Evolutionary conservation across 352 stramenopile genomes (phyloP).

Genomic region (Phytophthora pini): DNA sequence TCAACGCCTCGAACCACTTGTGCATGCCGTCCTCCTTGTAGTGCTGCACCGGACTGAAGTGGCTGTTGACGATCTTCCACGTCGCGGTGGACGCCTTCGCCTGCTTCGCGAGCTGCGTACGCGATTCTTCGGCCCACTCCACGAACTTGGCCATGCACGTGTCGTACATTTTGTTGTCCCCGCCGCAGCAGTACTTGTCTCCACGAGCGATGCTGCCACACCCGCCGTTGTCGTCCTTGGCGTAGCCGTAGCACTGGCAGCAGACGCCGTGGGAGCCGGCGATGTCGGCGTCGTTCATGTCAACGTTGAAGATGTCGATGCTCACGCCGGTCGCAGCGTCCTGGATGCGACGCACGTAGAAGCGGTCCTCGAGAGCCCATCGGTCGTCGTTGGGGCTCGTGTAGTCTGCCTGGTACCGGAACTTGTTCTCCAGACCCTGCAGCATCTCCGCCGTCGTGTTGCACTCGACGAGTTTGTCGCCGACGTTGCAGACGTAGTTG

Average conservation of each 20-base stretch:
- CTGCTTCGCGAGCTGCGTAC: slow-evolving; percentile 2
- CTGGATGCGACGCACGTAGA: slow-evolving; percentile 20
- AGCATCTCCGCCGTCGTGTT: slow-evolving; percentile 15
- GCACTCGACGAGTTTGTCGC: slow-evolving; percentile 8
- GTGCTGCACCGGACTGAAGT: slow-evolving; percentile 9
- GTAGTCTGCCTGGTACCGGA: slow-evolving; percentile 13
- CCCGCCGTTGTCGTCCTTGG: background rate
- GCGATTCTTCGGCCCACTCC: slow-evolving; percentile 12
- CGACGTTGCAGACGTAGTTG: slow-evolving; percentile 17
- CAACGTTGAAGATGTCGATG: slow-evolving; percentile 72
- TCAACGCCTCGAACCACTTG: slow-evolving; percentile 25
- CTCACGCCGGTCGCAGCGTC: slow-evolving; percentile 36
- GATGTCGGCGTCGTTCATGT: slow-evolving; percentile 59
- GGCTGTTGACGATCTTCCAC: slow-evolving; percentile 7
- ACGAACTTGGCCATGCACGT: slow-evolving; percentile 12
- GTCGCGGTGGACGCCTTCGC: slow-evolving; percentile 9
- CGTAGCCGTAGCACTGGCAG: slow-evolving; percentile 23
- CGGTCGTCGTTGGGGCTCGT: slow-evolving; percentile 14
- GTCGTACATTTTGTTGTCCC: slow-evolving; percentile 14
- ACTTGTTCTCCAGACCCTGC: slow-evolving; percentile 20
- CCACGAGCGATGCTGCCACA: slow-evolving; percentile 7
- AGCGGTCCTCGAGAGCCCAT: slow-evolving; percentile 7
- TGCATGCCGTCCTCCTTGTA: slow-evolving; percentile 20
- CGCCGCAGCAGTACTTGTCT: slow-evolving; percentile 17
- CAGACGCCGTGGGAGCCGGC: slow-evolving; percentile 58